Conservation (phyloP, 192 early-diverging fungal genomes). For the Gonapodya sp. region DNA sequence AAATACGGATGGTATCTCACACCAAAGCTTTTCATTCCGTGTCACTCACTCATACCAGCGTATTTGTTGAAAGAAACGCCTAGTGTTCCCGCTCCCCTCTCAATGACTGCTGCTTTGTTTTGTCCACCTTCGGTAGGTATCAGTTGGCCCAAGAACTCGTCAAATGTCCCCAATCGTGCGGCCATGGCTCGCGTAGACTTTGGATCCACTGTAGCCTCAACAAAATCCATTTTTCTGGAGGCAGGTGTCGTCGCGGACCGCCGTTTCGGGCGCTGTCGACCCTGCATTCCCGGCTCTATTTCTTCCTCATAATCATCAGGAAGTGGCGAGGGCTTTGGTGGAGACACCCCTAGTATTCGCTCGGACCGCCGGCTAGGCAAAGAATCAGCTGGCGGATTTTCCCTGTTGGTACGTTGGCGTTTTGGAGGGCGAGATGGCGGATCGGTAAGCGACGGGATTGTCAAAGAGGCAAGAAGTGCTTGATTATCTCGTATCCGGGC, state of each 20-base stretch:
- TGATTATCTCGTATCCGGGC: neutral
- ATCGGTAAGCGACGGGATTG: neutral
- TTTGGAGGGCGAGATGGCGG: neutral
- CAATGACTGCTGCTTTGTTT: neutral
- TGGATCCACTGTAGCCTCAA: neutral
- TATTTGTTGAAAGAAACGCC: neutral
- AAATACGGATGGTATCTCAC: neutral
- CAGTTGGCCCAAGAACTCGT: neutral
- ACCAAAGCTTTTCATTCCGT: no score
- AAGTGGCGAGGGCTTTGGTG: neutral
- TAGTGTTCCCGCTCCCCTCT: neutral
- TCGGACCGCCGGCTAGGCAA: neutral
- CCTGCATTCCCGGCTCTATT: no score
- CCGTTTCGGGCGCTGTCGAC: no score
- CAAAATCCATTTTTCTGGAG: no score
- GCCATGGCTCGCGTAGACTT: neutral
- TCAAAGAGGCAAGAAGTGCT: neutral
- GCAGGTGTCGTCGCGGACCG: no score
- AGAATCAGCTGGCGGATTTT: neutral
- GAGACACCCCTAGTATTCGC: neutral
- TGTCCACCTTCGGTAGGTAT: neutral
- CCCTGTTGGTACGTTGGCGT: neutral
- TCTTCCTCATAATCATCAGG: neutral
- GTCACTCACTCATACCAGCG: neutral
- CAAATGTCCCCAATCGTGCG: neutral